Conservation (phyloP, 2,329 filamentous ascomycete genomes). For the Cercospora janseana region DNA sequence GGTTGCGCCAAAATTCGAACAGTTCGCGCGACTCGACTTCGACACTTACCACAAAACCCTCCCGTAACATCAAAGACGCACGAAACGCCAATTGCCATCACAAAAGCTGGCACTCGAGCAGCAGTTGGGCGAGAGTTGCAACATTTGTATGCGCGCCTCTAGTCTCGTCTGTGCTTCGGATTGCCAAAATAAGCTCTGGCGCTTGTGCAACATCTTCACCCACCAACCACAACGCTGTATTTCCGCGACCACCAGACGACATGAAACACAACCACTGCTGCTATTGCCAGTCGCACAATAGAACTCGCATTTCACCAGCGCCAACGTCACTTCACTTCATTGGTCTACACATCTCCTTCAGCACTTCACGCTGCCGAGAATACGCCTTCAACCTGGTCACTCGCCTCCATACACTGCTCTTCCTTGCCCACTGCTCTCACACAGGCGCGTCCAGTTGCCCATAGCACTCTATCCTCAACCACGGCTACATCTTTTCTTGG, state of each 20-base stretch:
- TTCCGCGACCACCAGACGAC: background rate
- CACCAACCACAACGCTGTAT: background rate
- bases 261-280: slow-evolving; percentile 1
- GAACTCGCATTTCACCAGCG: slow-evolving; percentile 22
- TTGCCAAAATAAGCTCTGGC: slow-evolving; percentile 2
- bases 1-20: too few species aligned
- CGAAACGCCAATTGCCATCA: too few species aligned
- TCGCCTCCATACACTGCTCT: slow-evolving; percentile 18
- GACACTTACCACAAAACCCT: too few species aligned
- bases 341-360: slow-evolving; percentile 14
- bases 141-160: slow-evolving; percentile 2
- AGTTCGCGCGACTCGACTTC: too few species aligned
- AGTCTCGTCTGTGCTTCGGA: slow-evolving; percentile 7
- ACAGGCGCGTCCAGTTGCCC: slow-evolving; percentile 24
- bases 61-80: too few species aligned
- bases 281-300: slow-evolving; percentile 24
- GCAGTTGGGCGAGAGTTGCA: background rate
- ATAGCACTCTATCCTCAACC: slow-evolving; percentile 23
- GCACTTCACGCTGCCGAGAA: slow-evolving; percentile 5
- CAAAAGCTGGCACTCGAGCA: too few species aligned
- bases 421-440: slow-evolving; percentile 19
- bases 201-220: background rate
- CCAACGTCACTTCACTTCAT: slow-evolving; percentile 18
- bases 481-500: slow-evolving; percentile 14
- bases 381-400: slow-evolving; percentile 10